phyloP scores from a whole-genome alignment of 345 rosid genomes.

The rapeseed (Brassica napus) region Da-Ae NC_063436.1:17228501-17229000 shows the following conservation, averaged over 20 bases:
- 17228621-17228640: not conserved
- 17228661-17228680: slow-evolving; percentile 32
- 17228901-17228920: slow-evolving; percentile 78
- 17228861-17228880: not conserved
- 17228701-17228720: slow-evolving; percentile 58
- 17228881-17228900: slow-evolving; percentile 50
- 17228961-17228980: slow-evolving; percentile 71
- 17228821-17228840: slow-evolving; percentile 7
- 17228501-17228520: too few relatives aligned
- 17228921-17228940: slow-evolving; percentile 80
- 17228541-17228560: not conserved
- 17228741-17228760: slow-evolving; percentile 68
- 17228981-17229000: slow-evolving; percentile 66
- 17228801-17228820: slow-evolving; percentile 48
- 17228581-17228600: not conserved
- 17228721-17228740: slow-evolving; percentile 75
- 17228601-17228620: not conserved
- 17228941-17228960: slow-evolving; percentile 81
- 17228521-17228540: not conserved
- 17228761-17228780: slow-evolving; percentile 53
- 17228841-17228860: not conserved
- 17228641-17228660: not conserved
- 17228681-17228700: not conserved
- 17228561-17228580: not conserved
- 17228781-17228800: slow-evolving; percentile 74